Evolutionary conservation across 2,329 filamentous ascomycete species (phyloP), one percentile per base, ranked within the genome.

Genomic region (Sclerotinia trifoliorum): DNA sequence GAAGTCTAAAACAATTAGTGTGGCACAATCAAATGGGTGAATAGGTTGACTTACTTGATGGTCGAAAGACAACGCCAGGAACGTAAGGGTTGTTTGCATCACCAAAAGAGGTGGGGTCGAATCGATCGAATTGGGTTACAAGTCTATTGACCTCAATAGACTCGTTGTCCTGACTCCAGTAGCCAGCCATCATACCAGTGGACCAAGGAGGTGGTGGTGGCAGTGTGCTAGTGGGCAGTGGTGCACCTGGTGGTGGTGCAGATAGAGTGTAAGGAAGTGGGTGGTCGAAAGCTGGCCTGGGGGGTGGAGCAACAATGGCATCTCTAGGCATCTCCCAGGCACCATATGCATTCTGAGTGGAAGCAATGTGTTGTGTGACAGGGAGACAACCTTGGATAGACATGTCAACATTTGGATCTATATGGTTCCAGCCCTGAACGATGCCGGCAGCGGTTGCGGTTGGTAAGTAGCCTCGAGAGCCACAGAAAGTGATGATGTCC

Each of bases 401-500:
- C 26, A 65, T 44, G 5, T n/a, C 32, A 5, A 39, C 51, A 17
- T 29, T 56, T 10, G 51, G 63, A 46, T 65, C 51, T n/a, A 65
- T 19, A 44, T 26, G 32, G 26, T 32, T 44, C 51, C 39, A 65
- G 24, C 51, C 63, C 35, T 65, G 51, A 21, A 55, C 51, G 19
- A 65, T 44, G 39, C 63, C 48, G 11, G 32, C 26, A 44, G 63
- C 63, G 4, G 26, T 56, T 46, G 39, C 51, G 10, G 35, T 19
- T 35, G 49, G 63, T 39, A 65, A 57, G 51, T 52, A 71, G 26
- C 63, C 51, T 65, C 21, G 39, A 4, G 35, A 26, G 21, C 26
- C 69, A 68, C 71, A 75, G 51, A 73, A 71, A 11, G 67, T 57
- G 17, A 74, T 69, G 15, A 75, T 44, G 13, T 75, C 72, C 57